These are phyloP conservation scores for Stereum hirsutum DNA, from an alignment of 1,284 basidiomycete species.

Conservation along the genomic window DNA sequence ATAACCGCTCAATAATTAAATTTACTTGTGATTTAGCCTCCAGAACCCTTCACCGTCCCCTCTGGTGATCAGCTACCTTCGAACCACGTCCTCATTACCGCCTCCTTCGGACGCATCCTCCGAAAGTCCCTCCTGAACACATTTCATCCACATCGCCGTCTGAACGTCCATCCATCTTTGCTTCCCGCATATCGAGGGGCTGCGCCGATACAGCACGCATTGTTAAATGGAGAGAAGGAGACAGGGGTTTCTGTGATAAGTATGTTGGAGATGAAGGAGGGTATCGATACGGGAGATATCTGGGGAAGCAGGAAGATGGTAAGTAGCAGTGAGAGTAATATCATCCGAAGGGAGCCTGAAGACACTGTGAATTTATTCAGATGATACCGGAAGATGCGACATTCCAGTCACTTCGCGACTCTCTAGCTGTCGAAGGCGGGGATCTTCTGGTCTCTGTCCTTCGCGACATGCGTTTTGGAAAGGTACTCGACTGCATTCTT, in stretches of 20 bases:
- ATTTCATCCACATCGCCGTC: constrained; percentile 54
- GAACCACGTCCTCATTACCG: constrained; percentile 71
- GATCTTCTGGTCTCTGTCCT: constrained; percentile 64
- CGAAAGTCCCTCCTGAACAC: constrained; percentile 54
- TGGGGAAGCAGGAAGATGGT: constrained; percentile 40
- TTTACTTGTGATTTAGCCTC: constrained; percentile 34
- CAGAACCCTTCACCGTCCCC: constrained; percentile 30
- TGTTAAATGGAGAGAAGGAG: constrained; percentile 51
- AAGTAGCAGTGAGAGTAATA: constrained; percentile 11
- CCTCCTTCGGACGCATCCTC: constrained; percentile 89
- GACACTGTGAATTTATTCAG: constrained; percentile 22
- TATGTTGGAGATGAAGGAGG: constrained; percentile 47
- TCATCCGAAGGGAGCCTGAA: background rate
- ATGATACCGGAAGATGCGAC: constrained; percentile 34
- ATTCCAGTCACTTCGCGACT: constrained; percentile 51
- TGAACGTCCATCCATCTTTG: constrained; percentile 91
- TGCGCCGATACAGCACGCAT: constrained; percentile 84
- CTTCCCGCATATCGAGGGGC: constrained; percentile 87
- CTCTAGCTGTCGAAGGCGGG: constrained; percentile 60
- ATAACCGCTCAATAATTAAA: no score
- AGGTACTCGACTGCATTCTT: constrained; percentile 28
- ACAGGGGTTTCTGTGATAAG: constrained; percentile 69
- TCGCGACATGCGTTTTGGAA: constrained; percentile 47
- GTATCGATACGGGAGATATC: constrained; percentile 56
- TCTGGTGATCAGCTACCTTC: constrained; percentile 20